Evolutionary conservation across 2,329 filamentous ascomycete genomes (phyloP), one percentile per base, ranked within the genome.

Genomic region (Seiridium unicorne): DNA sequence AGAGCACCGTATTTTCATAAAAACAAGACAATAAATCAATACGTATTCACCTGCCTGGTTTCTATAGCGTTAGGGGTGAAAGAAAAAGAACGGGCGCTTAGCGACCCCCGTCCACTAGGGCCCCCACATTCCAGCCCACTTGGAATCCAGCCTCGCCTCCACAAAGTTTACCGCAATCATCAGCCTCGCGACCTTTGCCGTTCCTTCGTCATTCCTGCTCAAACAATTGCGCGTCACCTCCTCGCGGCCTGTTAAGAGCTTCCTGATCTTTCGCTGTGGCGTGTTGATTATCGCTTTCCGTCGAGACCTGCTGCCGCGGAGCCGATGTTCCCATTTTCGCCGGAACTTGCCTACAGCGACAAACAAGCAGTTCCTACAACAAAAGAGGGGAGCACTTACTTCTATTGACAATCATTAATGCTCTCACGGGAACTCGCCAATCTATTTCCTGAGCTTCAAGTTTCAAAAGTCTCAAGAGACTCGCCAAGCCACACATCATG

Each of bases 401-500:
- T 26, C 18, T 26, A 26, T 26, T 26, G 18, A 26, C 18, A 26
- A 26, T 26, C 18, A 26, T 26, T 26, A 26, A 26, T 26, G 18
- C 18, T 26, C 18, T 42, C 38, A 42, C 38, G 7, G 38, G 38
- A 42, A 42, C 38, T 42, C 38, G 13, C 38, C 38, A 42, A 42
- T 13, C 13, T 42, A 26, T 26, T 26, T 26, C 18, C 18, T 26
- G 18, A 26, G 18, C 38, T 42, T 13, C 38, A 8, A 42, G 38
- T 42, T 42, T 11, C 38, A 11, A 42, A 42, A 6, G 13, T 7
- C 38, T 42, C 38, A 8, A 42, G 7, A 55, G 40, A 44, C 51
- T 5, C 6, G 18, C 31, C 35, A 26, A 53, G 4, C 38, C 31
- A 51, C 56, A 53, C 64, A 70, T 48, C 60, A 81, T 82, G 79